Conservation (phyloP, 2,329 filamentous ascomycete species). For the Samsoniella hepiali region DNA sequence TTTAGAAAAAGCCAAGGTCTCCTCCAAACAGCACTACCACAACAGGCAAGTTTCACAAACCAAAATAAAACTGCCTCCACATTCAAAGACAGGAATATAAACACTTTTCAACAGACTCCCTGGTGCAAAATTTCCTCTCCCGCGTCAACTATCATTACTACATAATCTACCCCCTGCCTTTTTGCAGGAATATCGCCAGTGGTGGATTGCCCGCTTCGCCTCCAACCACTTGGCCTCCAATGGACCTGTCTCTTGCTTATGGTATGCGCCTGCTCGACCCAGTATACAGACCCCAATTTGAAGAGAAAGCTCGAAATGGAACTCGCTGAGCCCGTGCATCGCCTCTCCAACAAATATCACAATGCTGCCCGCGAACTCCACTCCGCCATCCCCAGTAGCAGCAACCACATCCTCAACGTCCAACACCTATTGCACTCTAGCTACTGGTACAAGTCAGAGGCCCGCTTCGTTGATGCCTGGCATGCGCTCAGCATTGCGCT, state of each 20-base stretch:
- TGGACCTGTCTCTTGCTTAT: slow-evolving; percentile 39
- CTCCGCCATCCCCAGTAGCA: slow-evolving; percentile 31
- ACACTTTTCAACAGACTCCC: slow-evolving; percentile 28
- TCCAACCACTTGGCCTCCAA: slow-evolving; percentile 32
- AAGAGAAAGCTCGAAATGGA: slow-evolving; percentile 32
- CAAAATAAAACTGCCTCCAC: background rate
- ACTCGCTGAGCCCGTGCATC: slow-evolving; percentile 28
- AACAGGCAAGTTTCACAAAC: slow-evolving; percentile 28
- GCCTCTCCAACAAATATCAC: slow-evolving; percentile 33
- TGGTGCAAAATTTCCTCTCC: slow-evolving; percentile 38
- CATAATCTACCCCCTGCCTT: slow-evolving; percentile 37
- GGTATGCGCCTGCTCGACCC: slow-evolving; percentile 37
- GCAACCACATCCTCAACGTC: slow-evolving; percentile 33
- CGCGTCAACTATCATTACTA: slow-evolving; percentile 40
- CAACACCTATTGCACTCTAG: slow-evolving; percentile 37
- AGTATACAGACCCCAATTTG: slow-evolving; percentile 32
- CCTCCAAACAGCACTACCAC: slow-evolving; percentile 28
- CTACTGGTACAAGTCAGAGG: slow-evolving; percentile 38
- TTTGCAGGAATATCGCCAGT: slow-evolving; percentile 34
- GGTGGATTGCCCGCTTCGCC: slow-evolving; percentile 33
- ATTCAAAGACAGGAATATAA: background rate
- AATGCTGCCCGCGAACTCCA: slow-evolving; percentile 33
- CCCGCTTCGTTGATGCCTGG: slow-evolving; percentile 37
- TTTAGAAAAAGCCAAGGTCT: slow-evolving; percentile 23
- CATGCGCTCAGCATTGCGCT: slow-evolving; percentile 35